Percentiles rank a stretch among this genome's conserved stretches.
phyloP scores from a whole-genome alignment of 768 basidiomycete genomes.

The Zangia roseola region DNA sequence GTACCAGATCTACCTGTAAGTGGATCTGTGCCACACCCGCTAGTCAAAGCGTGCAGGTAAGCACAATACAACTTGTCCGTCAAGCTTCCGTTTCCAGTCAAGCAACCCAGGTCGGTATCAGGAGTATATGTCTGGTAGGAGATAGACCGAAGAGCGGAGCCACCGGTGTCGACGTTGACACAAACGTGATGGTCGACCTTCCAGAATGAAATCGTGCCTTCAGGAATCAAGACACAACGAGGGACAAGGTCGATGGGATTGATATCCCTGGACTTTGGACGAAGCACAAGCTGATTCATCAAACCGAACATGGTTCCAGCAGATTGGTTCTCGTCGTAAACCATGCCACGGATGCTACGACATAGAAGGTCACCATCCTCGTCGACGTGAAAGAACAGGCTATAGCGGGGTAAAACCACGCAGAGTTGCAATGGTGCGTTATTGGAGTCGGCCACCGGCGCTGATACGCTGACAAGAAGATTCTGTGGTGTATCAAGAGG shows the following conservation, averaged over 20 bases:
- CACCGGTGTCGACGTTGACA: constrained; percentile 2
- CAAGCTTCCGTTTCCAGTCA: constrained; percentile 28
- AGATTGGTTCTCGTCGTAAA: constrained; percentile 40
- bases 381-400: constrained; percentile 39
- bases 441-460: background rate
- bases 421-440: constrained; percentile 15
- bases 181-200: constrained; percentile 7
- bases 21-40: constrained; percentile 43
- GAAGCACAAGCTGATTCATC: constrained; percentile 37
- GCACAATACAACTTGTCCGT: constrained; percentile 35
- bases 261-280: constrained; percentile 17
- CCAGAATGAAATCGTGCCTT: constrained; percentile 35
- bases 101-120: constrained; percentile 30
- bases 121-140: constrained; percentile 31
- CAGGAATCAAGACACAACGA: constrained; percentile 37
- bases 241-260: background rate
- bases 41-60: constrained; percentile 47
- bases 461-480: constrained; percentile 18
- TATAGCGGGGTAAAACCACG: constrained; percentile 39
- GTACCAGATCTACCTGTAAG: constrained; percentile 43
- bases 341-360: constrained; percentile 38
- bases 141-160: background rate
- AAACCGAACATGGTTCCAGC: constrained; percentile 46
- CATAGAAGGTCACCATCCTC: constrained; percentile 36
- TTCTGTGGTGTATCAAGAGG: constrained; percentile 21